Evolutionary conservation across 2,329 filamentous ascomycete species (phyloP), one percentile per base, ranked within the genome.

Genomic region (Paecilomyces formosus): DNA sequence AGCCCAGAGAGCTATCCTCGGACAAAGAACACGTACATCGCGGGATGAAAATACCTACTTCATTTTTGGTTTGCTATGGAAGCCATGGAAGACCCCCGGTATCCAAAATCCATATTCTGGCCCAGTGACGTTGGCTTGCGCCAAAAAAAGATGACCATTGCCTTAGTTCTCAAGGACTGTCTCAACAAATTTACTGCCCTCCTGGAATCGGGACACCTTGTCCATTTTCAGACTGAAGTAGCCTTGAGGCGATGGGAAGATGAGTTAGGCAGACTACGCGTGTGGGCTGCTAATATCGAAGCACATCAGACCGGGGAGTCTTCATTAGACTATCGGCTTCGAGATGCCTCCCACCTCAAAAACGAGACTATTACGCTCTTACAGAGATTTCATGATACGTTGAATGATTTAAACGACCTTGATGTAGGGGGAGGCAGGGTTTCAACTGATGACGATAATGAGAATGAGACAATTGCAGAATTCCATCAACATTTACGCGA

Each of bases 251-350:
- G 35, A 1, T 68, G 65, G 65, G 15, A 53, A 12, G 64, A 66
- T 56, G 65, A 67, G 50, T 35, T 66, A 0, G 65, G 65, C 1
- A 55, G 66, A 22, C 50, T 68, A 1, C 63, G 61, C 8, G 35
- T 71, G 1, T 73, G 71, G 70, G 63, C 64, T n/a, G 64, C 58
- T 0, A 74, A 74, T 57, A 66, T 71, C 30, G 71, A 69, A 3
- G 71, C 70, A 6, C 66, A 69, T 57, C 66, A 67, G 28, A 58
- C 31, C 1, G 66, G 65, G 0, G 62, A 64, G n/a, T 63, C 63
- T 0, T 73, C 71, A 1, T 58, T 73, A 1, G 71, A 74, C 12
- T 67, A 69, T 55, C 63, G 69, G 3, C 59, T 73, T 2, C 57
- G 69, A 12, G 69, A 71, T 57, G 64, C 68, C 3, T 67, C 64